Conservation (phyloP, 257 asterid species). For the Mentha longifolia region DNA sequence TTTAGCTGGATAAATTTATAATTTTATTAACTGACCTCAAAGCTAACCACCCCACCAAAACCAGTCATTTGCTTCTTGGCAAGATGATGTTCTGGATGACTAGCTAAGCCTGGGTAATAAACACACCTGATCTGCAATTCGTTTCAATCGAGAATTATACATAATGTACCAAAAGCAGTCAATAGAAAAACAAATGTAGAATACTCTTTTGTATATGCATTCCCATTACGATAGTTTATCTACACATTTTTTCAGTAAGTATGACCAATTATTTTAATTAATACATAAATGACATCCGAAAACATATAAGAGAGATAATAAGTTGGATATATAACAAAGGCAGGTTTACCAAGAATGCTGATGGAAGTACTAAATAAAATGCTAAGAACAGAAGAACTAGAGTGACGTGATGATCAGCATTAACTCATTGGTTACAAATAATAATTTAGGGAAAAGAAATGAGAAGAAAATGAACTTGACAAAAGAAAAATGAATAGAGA, state of each 20-base stretch:
- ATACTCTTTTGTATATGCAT: background rate
- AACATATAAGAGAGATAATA: background rate
- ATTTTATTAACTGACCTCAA: slow-evolving; percentile 67
- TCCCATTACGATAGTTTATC: background rate
- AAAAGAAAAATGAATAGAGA: background rate
- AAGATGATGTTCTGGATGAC: slow-evolving; percentile 84
- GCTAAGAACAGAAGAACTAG: background rate
- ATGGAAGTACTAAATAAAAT: background rate
- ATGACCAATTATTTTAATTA: background rate
- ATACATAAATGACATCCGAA: background rate
- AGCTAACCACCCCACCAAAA: slow-evolving; percentile 95
- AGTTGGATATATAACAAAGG: background rate
- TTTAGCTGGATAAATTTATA: background rate
- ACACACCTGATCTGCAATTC: slow-evolving; percentile 73
- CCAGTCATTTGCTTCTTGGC: slow-evolving; percentile 93
- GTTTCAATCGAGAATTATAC: slow-evolving; percentile 8
- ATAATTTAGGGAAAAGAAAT: background rate
- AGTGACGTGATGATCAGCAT: slow-evolving; percentile 1
- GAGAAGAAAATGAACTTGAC: background rate
- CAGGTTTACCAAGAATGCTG: background rate
- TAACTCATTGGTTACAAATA: background rate
- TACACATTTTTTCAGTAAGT: background rate
- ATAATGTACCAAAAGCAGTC: slow-evolving; percentile 5
- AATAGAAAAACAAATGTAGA: slow-evolving; percentile 12
- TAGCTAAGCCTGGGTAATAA: slow-evolving; percentile 88